phyloP scores from a whole-genome alignment of 257 asterid genomes.

The Rehmannia glutinosa region DNA sequence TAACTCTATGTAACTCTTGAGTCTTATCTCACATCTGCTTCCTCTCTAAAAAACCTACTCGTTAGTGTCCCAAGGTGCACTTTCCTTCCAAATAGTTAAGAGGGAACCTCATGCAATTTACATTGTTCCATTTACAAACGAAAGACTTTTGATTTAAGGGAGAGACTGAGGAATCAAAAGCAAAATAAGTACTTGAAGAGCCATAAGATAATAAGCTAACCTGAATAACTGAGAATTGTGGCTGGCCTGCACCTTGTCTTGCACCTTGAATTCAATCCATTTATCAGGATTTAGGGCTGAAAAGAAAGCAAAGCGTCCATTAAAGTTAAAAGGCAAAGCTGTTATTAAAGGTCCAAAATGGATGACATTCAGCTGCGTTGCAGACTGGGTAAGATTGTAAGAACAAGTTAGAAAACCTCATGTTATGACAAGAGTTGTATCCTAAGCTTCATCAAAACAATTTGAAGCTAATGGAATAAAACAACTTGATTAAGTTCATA shows the following conservation, averaged over 20 bases:
- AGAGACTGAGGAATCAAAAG: slow-evolving; percentile 3
- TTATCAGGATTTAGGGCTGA: slow-evolving; percentile 85
- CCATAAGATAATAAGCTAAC: slow-evolving; percentile 31
- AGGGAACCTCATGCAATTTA: not conserved
- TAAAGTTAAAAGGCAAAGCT: not conserved
- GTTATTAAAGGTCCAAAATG: not conserved
- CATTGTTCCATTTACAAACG: not conserved
- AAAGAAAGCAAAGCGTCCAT: slow-evolving; percentile 22
- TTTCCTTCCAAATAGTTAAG: too few relatives aligned
- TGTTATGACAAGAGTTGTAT: not conserved
- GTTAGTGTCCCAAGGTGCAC: not conserved
- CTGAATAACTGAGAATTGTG: slow-evolving; percentile 90
- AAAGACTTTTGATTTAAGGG: not conserved
- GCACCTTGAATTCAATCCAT: slow-evolving; percentile 89
- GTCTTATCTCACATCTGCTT: slow-evolving; percentile 8
- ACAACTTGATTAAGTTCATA: slow-evolving; percentile 11
- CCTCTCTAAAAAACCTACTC: not conserved
- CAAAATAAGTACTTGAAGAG: slow-evolving; percentile 3
- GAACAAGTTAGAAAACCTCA: not conserved
- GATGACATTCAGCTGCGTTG: not conserved
- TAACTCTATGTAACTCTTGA: not conserved
- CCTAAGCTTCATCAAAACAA: not conserved
- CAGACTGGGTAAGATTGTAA: not conserved
- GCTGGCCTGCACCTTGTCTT: slow-evolving; percentile 88
- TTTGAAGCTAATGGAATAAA: slow-evolving; percentile 5